Evolutionary conservation across 352 stramenopile genomes (phyloP).

Genomic region (Albugo laibachii): DNA sequence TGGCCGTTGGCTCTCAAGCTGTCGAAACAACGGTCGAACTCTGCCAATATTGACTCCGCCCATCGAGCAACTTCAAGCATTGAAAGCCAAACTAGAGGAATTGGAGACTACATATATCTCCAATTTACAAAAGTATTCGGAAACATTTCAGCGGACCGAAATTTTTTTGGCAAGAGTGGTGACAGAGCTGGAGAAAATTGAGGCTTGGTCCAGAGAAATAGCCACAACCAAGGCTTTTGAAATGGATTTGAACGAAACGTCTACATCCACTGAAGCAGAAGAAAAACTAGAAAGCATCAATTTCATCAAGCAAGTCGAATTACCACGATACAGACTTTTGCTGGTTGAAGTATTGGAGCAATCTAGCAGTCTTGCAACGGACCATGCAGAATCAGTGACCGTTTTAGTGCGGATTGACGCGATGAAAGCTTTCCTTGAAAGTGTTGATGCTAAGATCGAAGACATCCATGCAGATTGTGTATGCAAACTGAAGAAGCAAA

Average conservation of each 20-base stretch:
- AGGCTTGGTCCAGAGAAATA: slow-evolving; percentile 51
- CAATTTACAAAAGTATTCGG: slow-evolving; percentile 45
- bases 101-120: slow-evolving; percentile 51
- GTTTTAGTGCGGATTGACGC: slow-evolving; percentile 49
- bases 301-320: slow-evolving; percentile 67
- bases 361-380: slow-evolving; percentile 37
- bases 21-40: slow-evolving; percentile 72
- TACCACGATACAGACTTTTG: slow-evolving; percentile 68
- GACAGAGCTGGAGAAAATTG: slow-evolving; percentile 73
- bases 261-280: slow-evolving; percentile 41
- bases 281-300: slow-evolving; percentile 68
- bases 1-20: slow-evolving; percentile 65
- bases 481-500: slow-evolving; percentile 31
- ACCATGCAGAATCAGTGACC: slow-evolving; percentile 27
- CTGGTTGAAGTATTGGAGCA: slow-evolving; percentile 41
- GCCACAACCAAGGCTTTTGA: slow-evolving; percentile 44
- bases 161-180: slow-evolving; percentile 64
- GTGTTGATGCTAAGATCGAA: slow-evolving; percentile 49
- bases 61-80: slow-evolving; percentile 59
- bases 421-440: slow-evolving; percentile 57
- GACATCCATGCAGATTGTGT: slow-evolving; percentile 32
- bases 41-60: slow-evolving; percentile 45
- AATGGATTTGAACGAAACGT: slow-evolving; percentile 27
- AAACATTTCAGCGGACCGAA: slow-evolving; percentile 71
- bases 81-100: slow-evolving; percentile 44